Conservation (phyloP, 257 asterid species). For the Mentha longifolia region DNA sequence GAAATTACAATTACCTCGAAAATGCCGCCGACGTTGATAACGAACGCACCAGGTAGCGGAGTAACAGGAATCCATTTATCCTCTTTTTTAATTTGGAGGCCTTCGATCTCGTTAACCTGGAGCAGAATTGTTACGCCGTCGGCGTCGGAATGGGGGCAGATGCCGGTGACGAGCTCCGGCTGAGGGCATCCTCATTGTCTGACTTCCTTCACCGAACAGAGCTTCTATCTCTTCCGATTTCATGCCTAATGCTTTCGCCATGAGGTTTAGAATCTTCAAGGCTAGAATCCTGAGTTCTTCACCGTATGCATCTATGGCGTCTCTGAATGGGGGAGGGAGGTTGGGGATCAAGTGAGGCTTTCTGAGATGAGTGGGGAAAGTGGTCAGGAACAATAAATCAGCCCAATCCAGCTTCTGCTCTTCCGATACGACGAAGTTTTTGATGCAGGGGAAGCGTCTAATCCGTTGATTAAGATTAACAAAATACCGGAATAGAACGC, state of each 20-base stretch:
- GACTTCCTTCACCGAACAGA: slow-evolving; percentile 43
- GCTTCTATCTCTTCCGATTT: slow-evolving; percentile 41
- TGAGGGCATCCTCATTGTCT: slow-evolving; percentile 59
- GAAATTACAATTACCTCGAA: slow-evolving; percentile 38
- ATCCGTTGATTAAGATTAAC: no score
- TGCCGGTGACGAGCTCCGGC: slow-evolving; percentile 56
- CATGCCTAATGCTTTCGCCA: slow-evolving; percentile 53
- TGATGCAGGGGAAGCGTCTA: no score
- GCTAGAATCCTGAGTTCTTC: slow-evolving; percentile 45
- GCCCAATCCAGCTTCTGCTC: slow-evolving; percentile 75
- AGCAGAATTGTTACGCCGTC: slow-evolving; percentile 51
- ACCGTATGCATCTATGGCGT: slow-evolving; percentile 53
- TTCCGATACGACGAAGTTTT: slow-evolving; percentile 60
- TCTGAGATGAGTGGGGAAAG: slow-evolving; percentile 47
- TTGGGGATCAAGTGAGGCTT: slow-evolving; percentile 55
- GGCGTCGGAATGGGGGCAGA: slow-evolving; percentile 54
- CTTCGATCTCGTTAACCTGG: slow-evolving; percentile 50
- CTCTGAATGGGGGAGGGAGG: slow-evolving; percentile 56
- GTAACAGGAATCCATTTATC: slow-evolving; percentile 52
- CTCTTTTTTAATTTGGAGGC: slow-evolving; percentile 56
- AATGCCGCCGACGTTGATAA: slow-evolving; percentile 52
- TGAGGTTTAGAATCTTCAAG: slow-evolving; percentile 40
- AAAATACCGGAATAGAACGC: no score
- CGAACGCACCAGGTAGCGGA: slow-evolving; percentile 52
- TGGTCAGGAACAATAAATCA: slow-evolving; percentile 41